A percentile compares a stretch with the other conserved stretches of the same genome.
Evolutionary conservation across 2,329 filamentous ascomycete species (phyloP).

Genomic region (Epichloe gansuensis): DNA sequence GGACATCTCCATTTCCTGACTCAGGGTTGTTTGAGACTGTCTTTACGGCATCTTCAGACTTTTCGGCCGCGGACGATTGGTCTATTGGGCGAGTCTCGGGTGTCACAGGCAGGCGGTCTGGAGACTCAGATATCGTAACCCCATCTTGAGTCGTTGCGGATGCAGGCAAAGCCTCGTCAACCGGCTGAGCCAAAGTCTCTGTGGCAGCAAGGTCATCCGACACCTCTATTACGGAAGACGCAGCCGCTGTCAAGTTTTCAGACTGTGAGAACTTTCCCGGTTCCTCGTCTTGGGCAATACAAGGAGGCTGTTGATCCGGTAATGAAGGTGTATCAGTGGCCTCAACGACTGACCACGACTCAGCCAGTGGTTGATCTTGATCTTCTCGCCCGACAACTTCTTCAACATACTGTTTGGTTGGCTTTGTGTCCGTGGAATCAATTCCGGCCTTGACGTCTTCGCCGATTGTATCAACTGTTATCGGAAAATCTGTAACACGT

Average conservation of each 20-base stretch:
- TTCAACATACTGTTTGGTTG: not conserved
- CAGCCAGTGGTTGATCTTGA: not conserved
- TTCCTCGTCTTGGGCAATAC: not conserved
- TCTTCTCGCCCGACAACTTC: not conserved
- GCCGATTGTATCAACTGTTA: not conserved
- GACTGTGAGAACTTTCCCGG: not conserved
- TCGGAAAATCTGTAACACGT: not conserved
- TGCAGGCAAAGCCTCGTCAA: not conserved
- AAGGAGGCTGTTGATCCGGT: not conserved
- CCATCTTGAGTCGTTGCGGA: not conserved
- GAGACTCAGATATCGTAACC: not conserved
- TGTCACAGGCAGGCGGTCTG: not conserved
- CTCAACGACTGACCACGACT: slow-evolving; percentile 1
- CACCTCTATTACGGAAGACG: not conserved
- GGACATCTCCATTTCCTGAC: not conserved
- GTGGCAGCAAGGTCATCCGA: not conserved
- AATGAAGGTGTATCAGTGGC: not conserved
- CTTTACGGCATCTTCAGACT: not conserved
- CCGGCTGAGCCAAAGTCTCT: not conserved
- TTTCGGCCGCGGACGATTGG: too few relatives aligned
- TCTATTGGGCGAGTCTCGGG: not conserved
- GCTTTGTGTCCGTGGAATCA: not conserved
- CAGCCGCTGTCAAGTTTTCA: not conserved
- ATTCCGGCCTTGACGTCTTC: not conserved
- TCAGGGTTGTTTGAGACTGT: not conserved